phyloP scores from a whole-genome alignment of 2,329 filamentous ascomycete genomes.

The Xylariaceae sp. region DNA sequence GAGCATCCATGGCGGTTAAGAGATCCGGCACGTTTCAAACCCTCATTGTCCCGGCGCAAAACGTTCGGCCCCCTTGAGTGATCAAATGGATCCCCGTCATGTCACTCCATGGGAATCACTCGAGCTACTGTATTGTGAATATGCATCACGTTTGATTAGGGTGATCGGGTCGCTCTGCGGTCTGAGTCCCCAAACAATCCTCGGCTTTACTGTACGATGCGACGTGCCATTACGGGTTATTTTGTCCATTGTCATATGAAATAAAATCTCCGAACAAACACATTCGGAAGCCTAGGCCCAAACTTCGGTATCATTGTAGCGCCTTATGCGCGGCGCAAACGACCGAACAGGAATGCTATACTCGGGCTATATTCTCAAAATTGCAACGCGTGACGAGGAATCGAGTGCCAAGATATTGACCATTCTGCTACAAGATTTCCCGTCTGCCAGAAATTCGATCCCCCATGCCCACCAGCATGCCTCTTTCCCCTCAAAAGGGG shows the following conservation, averaged over 20 bases:
- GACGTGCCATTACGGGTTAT: too few species aligned
- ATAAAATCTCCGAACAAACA: too few species aligned
- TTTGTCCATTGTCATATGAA: too few species aligned
- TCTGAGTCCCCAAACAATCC: not conserved
- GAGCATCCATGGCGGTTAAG: not conserved
- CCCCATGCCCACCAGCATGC: slow-evolving; percentile 9
- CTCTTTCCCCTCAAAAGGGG: slow-evolving; percentile 17
- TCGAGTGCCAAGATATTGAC: too few species aligned
- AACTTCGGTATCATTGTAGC: too few species aligned
- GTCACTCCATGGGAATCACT: slow-evolving; percentile 24
- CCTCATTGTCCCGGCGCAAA: slow-evolving; percentile 20
- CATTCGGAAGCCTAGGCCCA: too few species aligned
- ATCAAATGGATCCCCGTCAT: slow-evolving; percentile 17
- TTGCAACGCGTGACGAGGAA: too few species aligned
- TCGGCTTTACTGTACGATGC: slow-evolving; percentile 1
- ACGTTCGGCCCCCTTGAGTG: slow-evolving; percentile 16
- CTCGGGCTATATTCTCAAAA: too few species aligned
- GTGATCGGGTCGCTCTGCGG: slow-evolving; percentile 19
- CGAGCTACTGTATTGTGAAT: slow-evolving; percentile 13
- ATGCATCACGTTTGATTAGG: slow-evolving; percentile 28
- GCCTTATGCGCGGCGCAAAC: too few species aligned
- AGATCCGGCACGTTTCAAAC: slow-evolving; percentile 33
- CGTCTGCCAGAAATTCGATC: slow-evolving; percentile 10
- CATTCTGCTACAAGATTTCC: not conserved
- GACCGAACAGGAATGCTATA: too few species aligned